A percentile compares a stretch with the other conserved stretches of the same genome.
Conservation (phyloP, 371 early-diverging fungal genomes). For the Apophysomyces elegans region DNA sequence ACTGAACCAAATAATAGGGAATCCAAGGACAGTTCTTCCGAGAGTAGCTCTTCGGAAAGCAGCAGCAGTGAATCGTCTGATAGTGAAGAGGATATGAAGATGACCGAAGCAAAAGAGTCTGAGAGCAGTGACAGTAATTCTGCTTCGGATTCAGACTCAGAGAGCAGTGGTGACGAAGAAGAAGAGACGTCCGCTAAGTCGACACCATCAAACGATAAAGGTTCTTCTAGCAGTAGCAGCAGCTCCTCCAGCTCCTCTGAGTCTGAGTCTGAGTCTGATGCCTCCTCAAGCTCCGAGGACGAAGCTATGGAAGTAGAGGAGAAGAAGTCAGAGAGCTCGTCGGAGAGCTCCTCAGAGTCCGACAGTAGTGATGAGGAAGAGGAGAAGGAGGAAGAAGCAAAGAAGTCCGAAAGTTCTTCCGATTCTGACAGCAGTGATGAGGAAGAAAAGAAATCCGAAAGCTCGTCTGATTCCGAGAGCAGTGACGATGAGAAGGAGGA, state of each 20-base stretch:
- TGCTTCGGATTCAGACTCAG: conserved; percentile 5
- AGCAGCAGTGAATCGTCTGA: conserved; percentile 14
- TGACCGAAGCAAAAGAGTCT: conserved; percentile 13
- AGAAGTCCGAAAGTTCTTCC: no score
- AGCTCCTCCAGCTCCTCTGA: conserved; percentile 6
- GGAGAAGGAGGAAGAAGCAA: background rate
- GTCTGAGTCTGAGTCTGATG: conserved; percentile 3
- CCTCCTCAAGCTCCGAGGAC: conserved; percentile 12
- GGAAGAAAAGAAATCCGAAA: conserved; percentile 13
- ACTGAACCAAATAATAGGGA: background rate
- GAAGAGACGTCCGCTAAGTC: background rate
- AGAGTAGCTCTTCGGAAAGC: conserved; percentile 1
- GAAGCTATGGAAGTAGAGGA: conserved; percentile 15
- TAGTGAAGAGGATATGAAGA: conserved; percentile 14
- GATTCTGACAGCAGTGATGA: conserved; percentile 13
- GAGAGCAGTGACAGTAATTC: background rate
- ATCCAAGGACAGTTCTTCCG: conserved; percentile 1
- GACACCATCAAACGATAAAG: background rate
- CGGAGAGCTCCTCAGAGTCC: conserved; percentile 11
- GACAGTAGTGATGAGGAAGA: conserved; percentile 23
- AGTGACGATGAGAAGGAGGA: background rate
- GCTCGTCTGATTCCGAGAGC: background rate
- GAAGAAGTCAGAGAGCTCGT: background rate
- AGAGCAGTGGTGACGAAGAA: background rate
- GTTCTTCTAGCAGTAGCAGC: conserved; percentile 1